A percentile compares a stretch with the other conserved stretches of the same genome.
Evolutionary conservation across 2,329 filamentous ascomycete genomes (phyloP).

Genomic region (Paecilomyces dactylethromorphus): DNA sequence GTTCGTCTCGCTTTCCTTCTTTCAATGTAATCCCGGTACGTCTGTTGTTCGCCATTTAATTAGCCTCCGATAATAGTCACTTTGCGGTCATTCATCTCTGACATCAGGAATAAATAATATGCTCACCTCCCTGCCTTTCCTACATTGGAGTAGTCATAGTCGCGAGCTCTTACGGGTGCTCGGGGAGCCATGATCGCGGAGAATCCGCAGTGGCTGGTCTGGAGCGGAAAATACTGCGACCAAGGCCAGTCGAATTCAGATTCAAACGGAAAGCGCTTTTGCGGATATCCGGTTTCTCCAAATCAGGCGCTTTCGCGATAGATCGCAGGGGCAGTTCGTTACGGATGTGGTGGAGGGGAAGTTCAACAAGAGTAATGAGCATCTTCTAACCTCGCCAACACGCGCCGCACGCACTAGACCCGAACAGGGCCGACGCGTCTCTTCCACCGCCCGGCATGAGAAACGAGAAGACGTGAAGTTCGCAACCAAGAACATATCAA

Average conservation of each 20-base stretch:
- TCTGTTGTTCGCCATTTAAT: slow-evolving; percentile 40
- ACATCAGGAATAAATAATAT: not conserved
- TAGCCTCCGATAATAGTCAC: slow-evolving; percentile 3
- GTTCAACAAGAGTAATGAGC: not conserved
- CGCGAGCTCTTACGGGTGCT: slow-evolving; percentile 35
- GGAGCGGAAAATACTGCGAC: not conserved
- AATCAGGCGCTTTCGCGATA: not conserved
- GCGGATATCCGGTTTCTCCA: not conserved
- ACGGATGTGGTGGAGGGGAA: slow-evolving; percentile 1
- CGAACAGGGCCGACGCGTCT: slow-evolving; percentile 28
- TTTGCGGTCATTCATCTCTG: slow-evolving; percentile 15
- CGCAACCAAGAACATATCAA: not conserved
- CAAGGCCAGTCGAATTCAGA: not conserved
- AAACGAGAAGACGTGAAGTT: not conserved
- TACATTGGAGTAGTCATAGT: slow-evolving; percentile 43
- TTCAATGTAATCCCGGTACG: slow-evolving; percentile 82
- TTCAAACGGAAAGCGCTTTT: not conserved
- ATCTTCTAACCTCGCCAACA: not conserved
- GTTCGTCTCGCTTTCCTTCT: slow-evolving; percentile 78
- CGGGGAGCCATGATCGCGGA: slow-evolving; percentile 30
- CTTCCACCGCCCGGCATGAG: slow-evolving; percentile 1
- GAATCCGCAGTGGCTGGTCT: slow-evolving; percentile 7
- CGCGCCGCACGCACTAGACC: slow-evolving; percentile 23
- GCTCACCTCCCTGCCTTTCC: slow-evolving; percentile 41
- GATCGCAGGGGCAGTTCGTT: not conserved